phyloP scores from a whole-genome alignment of 1,139 yeast genomes.

The Diutina catenulata region DNA sequence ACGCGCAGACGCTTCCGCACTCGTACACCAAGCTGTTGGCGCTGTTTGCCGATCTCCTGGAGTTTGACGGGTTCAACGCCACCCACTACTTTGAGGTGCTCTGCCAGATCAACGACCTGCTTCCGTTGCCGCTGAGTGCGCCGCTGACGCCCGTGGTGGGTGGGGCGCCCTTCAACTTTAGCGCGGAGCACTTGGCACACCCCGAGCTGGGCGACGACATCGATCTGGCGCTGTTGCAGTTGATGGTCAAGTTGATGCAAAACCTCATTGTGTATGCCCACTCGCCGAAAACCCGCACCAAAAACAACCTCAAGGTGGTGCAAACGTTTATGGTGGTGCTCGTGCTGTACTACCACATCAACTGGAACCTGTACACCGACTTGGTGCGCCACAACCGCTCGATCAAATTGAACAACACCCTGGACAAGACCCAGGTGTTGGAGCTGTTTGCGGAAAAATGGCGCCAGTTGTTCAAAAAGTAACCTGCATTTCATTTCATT shows the following conservation, averaged over 20 bases:
- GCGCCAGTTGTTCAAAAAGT: slow-evolving; percentile 16
- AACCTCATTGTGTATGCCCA: slow-evolving; percentile 17
- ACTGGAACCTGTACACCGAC: slow-evolving; percentile 28
- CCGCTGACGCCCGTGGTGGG: slow-evolving; percentile 31
- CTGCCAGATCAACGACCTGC: slow-evolving; percentile 27
- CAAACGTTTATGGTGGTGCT: slow-evolving; percentile 25
- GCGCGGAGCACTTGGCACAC: not conserved
- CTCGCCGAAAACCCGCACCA: slow-evolving; percentile 12
- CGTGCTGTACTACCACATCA: slow-evolving; percentile 30
- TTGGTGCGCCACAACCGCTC: slow-evolving; percentile 17
- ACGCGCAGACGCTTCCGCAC: slow-evolving; percentile 11
- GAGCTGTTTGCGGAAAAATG: slow-evolving; percentile 31
- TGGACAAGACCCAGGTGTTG: slow-evolving; percentile 26
- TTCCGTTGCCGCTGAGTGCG: slow-evolving; percentile 34
- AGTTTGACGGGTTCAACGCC: slow-evolving; percentile 23
- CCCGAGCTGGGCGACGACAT: not conserved
- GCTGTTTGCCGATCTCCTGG: slow-evolving; percentile 16
- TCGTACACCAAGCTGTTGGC: slow-evolving; percentile 16
- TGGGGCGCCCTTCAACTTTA: slow-evolving; percentile 1
- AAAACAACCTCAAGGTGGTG: slow-evolving; percentile 8
- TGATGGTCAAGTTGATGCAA: slow-evolving; percentile 13
- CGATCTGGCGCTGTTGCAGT: slow-evolving; percentile 14
- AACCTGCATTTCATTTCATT: not conserved
- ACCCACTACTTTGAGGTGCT: slow-evolving; percentile 23
- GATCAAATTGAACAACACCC: slow-evolving; percentile 26